These are phyloP conservation scores for Suhomyces terraborum DNA, from an alignment of 1,139 yeast genomes.

Conservation along the genomic window DNA sequence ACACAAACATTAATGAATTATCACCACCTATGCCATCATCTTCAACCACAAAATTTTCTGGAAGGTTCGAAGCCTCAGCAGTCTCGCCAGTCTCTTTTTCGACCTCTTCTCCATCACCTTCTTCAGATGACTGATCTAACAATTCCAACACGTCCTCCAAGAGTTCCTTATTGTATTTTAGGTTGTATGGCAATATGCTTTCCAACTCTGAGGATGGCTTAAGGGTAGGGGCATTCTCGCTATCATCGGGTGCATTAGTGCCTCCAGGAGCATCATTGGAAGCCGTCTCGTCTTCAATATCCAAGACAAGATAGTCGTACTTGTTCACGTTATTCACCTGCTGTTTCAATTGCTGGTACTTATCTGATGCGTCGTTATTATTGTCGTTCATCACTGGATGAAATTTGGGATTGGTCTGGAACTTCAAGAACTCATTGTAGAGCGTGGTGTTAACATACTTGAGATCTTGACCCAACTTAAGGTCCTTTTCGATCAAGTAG, in stretches of 20 bases:
- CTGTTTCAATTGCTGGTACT: constrained; percentile 25
- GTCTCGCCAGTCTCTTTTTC: no score
- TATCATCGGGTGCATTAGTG: constrained; percentile 12
- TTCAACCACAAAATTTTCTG: constrained; percentile 7
- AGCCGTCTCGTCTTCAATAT: constrained; percentile 23
- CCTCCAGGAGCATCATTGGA: constrained; percentile 8
- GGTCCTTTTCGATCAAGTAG: constrained; percentile 47
- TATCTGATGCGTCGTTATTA: constrained; percentile 18
- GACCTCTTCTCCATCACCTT: constrained; percentile 4
- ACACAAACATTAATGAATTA: constrained; percentile 19
- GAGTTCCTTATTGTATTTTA: constrained; percentile 29
- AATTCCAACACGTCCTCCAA: constrained; percentile 30
- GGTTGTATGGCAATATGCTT: constrained; percentile 33
- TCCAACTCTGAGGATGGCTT: constrained; percentile 26
- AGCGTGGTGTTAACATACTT: constrained; percentile 40
- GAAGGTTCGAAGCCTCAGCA: constrained; percentile 8
- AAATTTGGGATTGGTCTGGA: constrained; percentile 32
- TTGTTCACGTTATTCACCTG: constrained; percentile 30
- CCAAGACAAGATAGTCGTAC: constrained; percentile 33
- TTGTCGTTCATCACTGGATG: constrained; percentile 31
- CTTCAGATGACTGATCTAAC: constrained; percentile 8
- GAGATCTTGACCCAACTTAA: constrained; percentile 45
- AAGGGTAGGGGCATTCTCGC: constrained; percentile 16
- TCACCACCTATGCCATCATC: constrained; percentile 24
- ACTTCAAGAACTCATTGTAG: constrained; percentile 29